phyloP scores from a whole-genome alignment of 2,329 filamentous ascomycete species.

The Colletotrichum sp. region DNA sequence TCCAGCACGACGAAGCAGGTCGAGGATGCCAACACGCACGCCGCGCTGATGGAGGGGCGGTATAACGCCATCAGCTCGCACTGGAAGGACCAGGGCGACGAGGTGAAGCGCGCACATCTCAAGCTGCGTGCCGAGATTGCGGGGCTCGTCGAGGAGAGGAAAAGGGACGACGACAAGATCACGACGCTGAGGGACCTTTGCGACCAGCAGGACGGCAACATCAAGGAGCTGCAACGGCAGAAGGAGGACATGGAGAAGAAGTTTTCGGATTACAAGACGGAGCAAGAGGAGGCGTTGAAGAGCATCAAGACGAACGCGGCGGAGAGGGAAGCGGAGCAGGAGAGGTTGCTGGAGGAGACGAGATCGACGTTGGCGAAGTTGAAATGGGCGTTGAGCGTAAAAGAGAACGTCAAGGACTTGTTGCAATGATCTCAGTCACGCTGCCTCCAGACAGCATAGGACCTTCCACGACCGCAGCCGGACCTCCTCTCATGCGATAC shows the following conservation, averaged over 20 bases:
- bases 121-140: conserved; percentile 59
- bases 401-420: conserved; percentile 63
- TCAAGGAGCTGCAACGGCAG: conserved; percentile 63
- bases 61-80: conserved; percentile 72
- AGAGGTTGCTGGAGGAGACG: conserved; percentile 61
- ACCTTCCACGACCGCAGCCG: neutral
- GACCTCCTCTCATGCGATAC: neutral
- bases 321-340: conserved; percentile 65
- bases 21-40: conserved; percentile 68
- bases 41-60: conserved; percentile 71
- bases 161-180: conserved; percentile 67
- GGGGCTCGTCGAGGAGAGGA: conserved; percentile 59
- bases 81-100: conserved; percentile 70
- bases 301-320: conserved; percentile 64
- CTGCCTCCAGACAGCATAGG: neutral
- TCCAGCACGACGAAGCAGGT: conserved; percentile 66
- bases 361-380: conserved; percentile 70
- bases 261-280: conserved; percentile 69
- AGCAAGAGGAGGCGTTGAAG: conserved; percentile 66
- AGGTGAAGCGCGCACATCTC: conserved; percentile 58
- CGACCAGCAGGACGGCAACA: conserved; percentile 75
- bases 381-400: conserved; percentile 74
- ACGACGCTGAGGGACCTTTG: conserved; percentile 70
- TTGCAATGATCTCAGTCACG: conserved; percentile 40
- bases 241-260: conserved; percentile 65